phyloP scores from a whole-genome alignment of 169 alveolate species.

The Babesia divergens region DNA sequence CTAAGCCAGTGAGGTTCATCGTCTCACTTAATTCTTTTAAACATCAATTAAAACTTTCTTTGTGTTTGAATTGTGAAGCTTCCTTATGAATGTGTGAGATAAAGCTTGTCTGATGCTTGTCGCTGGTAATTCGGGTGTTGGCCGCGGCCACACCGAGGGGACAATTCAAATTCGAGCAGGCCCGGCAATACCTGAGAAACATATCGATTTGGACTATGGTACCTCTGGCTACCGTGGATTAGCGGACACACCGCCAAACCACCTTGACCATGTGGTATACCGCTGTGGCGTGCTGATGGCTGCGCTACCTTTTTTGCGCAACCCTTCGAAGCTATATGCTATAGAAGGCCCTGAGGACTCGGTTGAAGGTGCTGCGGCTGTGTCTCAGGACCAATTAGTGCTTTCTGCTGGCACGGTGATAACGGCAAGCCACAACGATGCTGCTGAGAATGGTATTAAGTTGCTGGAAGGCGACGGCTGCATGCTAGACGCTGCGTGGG shows the following conservation, averaged over 20 bases:
- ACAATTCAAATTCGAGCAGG: not conserved
- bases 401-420: constrained; percentile 60
- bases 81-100: too few relatives aligned
- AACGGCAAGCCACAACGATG: constrained; percentile 74
- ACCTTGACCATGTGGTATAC: constrained; percentile 52
- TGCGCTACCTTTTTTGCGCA: constrained; percentile 36
- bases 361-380: not conserved
- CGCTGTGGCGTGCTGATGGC: constrained; percentile 53
- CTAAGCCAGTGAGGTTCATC: too few relatives aligned
- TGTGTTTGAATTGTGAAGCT: too few relatives aligned
- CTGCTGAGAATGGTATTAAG: constrained; percentile 71
- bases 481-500: constrained; percentile 62
- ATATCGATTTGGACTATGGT: constrained; percentile 40
- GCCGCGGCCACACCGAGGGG: not conserved
- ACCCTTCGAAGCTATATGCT: not conserved
- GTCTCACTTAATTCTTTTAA: too few relatives aligned
- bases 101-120: not conserved
- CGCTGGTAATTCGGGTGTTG: not conserved
- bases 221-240: constrained; percentile 47
- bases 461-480: constrained; percentile 63
- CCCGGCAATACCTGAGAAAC: constrained; percentile 43
- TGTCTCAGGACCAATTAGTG: not conserved
- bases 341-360: not conserved
- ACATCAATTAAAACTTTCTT: too few relatives aligned
- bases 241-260: constrained; percentile 35